Percentiles rank a stretch among this genome's conserved stretches.
These are phyloP conservation scores for Orobanche coerulescens DNA, from an alignment of 257 asterid genomes.

Conservation along the genomic window DNA sequence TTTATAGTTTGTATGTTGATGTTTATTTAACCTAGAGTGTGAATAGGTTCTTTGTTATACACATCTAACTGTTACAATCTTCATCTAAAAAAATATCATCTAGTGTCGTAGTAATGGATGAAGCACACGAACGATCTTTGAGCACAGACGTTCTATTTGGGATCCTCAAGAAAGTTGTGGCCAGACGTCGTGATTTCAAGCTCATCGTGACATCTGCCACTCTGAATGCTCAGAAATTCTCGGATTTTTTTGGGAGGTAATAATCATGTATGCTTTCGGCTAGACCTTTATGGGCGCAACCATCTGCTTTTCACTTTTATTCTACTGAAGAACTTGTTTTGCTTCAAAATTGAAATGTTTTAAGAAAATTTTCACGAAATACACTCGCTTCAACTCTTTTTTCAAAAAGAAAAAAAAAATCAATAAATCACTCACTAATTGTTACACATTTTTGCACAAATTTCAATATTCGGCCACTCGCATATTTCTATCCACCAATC, in stretches of 20 bases:
- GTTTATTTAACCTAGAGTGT: neutral
- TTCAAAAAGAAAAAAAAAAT: no score
- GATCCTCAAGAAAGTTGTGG: conserved; percentile 89
- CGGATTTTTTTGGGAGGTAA: conserved; percentile 90
- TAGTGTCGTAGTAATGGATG: conserved; percentile 91
- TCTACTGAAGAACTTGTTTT: no score
- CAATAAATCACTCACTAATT: no score
- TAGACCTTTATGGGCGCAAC: no score
- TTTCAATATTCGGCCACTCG: no score
- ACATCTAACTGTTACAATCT: neutral
- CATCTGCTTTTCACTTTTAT: no score
- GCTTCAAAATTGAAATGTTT: no score
- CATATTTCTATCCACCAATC: no score
- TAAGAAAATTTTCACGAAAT: no score
- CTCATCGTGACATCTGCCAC: conserved; percentile 97
- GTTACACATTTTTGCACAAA: no score
- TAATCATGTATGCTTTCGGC: conserved; percentile 20
- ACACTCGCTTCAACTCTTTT: no score
- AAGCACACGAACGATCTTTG: conserved; percentile 94
- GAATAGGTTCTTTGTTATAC: neutral
- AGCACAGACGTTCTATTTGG: conserved; percentile 92
- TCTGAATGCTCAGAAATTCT: conserved; percentile 82
- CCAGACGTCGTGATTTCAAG: conserved; percentile 92
- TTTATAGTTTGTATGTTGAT: conserved; percentile 4
- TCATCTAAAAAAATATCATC: conserved; percentile 22